Percentiles rank a stretch among this genome's conserved stretches.
phyloP scores from a whole-genome alignment of 306 rosid genomes.

The Medicago truncatula region MtrunA17r5.0-ANR NC_053045.1:42575001-42575500 shows the following conservation, averaged over 20 bases:
- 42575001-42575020: conserved; percentile 90
- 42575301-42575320: conserved; percentile 89
- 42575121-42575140: conserved; percentile 12
- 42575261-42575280: background rate
- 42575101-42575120: conserved; percentile 1
- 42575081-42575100: conserved; percentile 40
- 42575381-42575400: conserved; percentile 92
- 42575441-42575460: conserved; percentile 87
- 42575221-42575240: background rate
- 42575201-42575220: no score
- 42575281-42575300: background rate
- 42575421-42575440: conserved; percentile 84
- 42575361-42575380: conserved; percentile 89
- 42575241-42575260: no score
- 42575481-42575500: conserved; percentile 42
- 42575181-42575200: no score
- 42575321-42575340: conserved; percentile 92
- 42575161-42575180: no score
- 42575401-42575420: conserved; percentile 96
- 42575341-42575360: conserved; percentile 73
- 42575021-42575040: conserved; percentile 92
- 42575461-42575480: conserved; percentile 63
- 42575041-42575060: conserved; percentile 99
- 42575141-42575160: no score
- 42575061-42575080: conserved; percentile 99